phyloP scores from a whole-genome alignment of 225 moss, liverwort and hornwort species.

The Ulota crispa region DNA sequence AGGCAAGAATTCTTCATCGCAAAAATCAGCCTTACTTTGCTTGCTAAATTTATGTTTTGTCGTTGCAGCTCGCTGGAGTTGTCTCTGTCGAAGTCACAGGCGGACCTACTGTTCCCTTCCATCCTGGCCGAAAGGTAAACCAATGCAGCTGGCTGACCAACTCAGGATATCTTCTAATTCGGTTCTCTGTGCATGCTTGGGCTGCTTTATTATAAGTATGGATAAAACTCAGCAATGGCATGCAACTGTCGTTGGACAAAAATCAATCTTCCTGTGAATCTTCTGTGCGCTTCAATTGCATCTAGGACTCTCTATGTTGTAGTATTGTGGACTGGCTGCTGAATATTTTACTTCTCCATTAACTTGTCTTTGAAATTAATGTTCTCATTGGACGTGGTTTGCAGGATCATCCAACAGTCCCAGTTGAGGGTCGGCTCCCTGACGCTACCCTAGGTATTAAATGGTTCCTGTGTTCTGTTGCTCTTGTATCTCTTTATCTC shows the following conservation, averaged over 20 bases:
- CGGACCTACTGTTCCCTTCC: conserved; percentile 81
- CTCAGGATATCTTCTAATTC: not conserved
- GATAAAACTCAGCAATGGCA: not conserved
- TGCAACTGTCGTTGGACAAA: not conserved
- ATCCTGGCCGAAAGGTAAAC: conserved; percentile 76
- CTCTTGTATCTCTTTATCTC: no score
- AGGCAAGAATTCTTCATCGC: no score
- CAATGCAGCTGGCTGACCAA: not conserved
- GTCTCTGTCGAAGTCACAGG: conserved; percentile 91
- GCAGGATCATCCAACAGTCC: conserved; percentile 64
- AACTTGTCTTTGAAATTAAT: not conserved
- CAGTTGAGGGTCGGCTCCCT: conserved; percentile 95
- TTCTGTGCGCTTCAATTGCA: not conserved
- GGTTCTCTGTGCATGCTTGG: not conserved
- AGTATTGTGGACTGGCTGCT: not conserved
- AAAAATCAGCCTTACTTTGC: not conserved
- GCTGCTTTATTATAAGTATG: no score
- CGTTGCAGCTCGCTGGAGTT: conserved; percentile 71
- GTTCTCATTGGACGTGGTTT: not conserved
- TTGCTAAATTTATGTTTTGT: not conserved
- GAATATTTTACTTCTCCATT: not conserved
- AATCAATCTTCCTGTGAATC: not conserved
- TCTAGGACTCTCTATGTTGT: not conserved
- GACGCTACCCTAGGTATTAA: conserved; percentile 80
- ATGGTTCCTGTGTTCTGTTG: not conserved